Conservation (phyloP, 805 yeast species). For the Yarrowia divulgata region DNA sequence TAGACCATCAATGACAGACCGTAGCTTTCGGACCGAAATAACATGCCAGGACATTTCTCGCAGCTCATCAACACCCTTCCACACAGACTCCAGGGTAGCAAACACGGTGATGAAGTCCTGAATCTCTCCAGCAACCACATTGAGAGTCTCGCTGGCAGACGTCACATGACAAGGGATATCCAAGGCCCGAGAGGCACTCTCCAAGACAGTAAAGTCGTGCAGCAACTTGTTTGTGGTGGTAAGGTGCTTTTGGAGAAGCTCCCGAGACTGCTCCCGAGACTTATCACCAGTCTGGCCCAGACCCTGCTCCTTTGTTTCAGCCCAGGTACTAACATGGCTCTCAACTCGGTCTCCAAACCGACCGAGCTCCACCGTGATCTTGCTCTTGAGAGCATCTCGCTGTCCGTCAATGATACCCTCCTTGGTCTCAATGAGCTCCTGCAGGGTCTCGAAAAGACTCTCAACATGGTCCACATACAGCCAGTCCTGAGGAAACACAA, state of each 20-base stretch:
- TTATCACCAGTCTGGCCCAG: constrained; percentile 47
- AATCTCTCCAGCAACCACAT: constrained; percentile 55
- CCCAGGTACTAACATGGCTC: constrained; percentile 58
- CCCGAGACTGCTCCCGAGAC: constrained; percentile 56
- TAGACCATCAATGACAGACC: constrained; percentile 60
- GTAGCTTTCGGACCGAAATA: constrained; percentile 56
- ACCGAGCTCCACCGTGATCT: constrained; percentile 54
- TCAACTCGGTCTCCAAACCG: constrained; percentile 51
- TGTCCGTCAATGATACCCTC: constrained; percentile 54
- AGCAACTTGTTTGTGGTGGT: constrained; percentile 46
- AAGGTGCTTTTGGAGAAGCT: constrained; percentile 56
- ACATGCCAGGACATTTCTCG: constrained; percentile 59
- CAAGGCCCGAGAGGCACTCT: constrained; percentile 16
- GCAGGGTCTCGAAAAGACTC: constrained; percentile 55
- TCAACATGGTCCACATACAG: constrained; percentile 68
- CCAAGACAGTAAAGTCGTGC: constrained; percentile 23
- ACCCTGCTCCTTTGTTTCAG: constrained; percentile 38
- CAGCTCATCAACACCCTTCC: constrained; percentile 57
- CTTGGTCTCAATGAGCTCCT: constrained; percentile 53
- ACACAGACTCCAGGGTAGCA: constrained; percentile 63
- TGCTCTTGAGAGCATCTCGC: constrained; percentile 54
- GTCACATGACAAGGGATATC: constrained; percentile 43
- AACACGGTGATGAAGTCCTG: constrained; percentile 67
- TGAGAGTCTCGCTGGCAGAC: constrained; percentile 47
- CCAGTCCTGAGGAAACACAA: constrained; percentile 62